Conservation (phyloP, 2,329 filamentous ascomycete species). For the Stromatinia cepivora region DNA sequence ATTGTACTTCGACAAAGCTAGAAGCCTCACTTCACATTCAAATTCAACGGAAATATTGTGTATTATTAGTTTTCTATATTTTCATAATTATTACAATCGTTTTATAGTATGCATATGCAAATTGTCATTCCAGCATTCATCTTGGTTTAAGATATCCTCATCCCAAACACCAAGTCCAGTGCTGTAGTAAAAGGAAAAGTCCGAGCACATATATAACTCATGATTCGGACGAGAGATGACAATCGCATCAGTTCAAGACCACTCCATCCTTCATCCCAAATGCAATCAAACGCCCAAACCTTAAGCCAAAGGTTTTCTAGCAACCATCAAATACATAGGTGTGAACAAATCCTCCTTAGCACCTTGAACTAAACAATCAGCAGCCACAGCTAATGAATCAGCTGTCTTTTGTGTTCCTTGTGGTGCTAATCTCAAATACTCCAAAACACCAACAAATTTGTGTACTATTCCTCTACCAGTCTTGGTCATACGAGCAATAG, state of each 20-base stretch:
- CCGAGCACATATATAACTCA: neutral
- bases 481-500: constrained; percentile 86
- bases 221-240: neutral
- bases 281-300: constrained; percentile 3
- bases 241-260: neutral
- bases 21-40: neutral
- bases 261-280: neutral
- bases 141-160: neutral
- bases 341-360: constrained; percentile 88
- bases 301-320: constrained; percentile 65
- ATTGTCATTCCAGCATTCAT: neutral
- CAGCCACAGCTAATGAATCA: constrained; percentile 78
- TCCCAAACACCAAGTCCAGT: constrained; percentile 13
- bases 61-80: constrained; percentile 10
- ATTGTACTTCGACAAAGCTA: neutral
- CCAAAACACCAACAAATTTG: constrained; percentile 72
- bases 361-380: constrained; percentile 82
- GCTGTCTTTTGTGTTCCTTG: constrained; percentile 92
- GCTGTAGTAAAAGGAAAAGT: constrained; percentile 4
- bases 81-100: constrained; percentile 23
- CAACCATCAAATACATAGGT: constrained; percentile 97
- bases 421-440: constrained; percentile 74
- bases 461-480: constrained; percentile 75
- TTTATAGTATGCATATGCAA: constrained; percentile 6
- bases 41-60: neutral